Evolutionary conservation across 83 land plant species (phyloP).

Genomic region (Larix sibirica): DNA sequence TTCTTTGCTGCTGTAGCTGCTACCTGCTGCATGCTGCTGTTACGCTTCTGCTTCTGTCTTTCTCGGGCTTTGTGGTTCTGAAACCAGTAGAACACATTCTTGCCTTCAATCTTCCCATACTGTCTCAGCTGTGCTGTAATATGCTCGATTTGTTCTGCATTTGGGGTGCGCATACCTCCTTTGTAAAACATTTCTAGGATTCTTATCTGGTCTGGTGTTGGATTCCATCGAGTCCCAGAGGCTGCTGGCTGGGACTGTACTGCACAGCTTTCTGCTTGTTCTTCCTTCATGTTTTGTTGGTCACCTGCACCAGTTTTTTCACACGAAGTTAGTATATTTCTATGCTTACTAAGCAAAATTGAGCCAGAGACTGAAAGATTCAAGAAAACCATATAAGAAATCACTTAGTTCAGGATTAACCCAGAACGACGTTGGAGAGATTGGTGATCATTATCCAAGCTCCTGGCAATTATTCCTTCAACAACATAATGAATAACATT

Average conservation of each 20-base stretch:
- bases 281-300: conserved; percentile 14
- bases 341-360: neutral
- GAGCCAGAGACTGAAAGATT: neutral
- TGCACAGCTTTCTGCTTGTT: conserved; percentile 14
- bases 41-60: conserved; percentile 67
- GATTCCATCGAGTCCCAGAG: conserved; percentile 33
- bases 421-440: neutral
- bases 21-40: neutral
- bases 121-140: conserved; percentile 64
- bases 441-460: neutral
- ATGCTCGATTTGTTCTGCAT: conserved; percentile 63
- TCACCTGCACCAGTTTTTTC: neutral
- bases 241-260: conserved; percentile 7
- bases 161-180: conserved; percentile 72
- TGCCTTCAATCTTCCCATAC: conserved; percentile 74
- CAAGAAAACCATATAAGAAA: neutral
- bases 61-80: conserved; percentile 87
- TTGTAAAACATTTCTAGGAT: conserved; percentile 72
- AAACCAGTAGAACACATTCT: conserved; percentile 90
- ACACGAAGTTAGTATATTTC: neutral
- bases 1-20: conserved; percentile 46
- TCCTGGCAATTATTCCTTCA: too few species aligned
- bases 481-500: too few species aligned
- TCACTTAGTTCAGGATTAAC: neutral
- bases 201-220: conserved; percentile 8